A percentile compares a stretch with the other conserved stretches of the same genome.
These are phyloP conservation scores for Xylariales sp. DNA, from an alignment of 2,329 filamentous ascomycete species.

Conservation along the genomic window DNA sequence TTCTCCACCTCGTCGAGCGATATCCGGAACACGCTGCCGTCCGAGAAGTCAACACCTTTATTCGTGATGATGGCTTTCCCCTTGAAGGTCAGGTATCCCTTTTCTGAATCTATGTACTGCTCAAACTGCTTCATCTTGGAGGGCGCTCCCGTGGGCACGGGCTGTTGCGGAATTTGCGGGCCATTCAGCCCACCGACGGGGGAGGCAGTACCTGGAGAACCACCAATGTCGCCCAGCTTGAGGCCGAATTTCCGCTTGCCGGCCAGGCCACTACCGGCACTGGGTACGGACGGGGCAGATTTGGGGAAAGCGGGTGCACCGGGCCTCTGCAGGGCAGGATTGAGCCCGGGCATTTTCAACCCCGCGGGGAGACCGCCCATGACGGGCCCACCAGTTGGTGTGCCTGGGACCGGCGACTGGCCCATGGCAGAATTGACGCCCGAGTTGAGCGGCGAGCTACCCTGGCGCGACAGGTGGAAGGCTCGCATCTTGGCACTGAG, in stretches of 20 bases:
- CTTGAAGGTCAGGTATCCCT: conserved; percentile 86
- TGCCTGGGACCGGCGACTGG: conserved; percentile 21
- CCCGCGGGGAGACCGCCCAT: conserved; percentile 34
- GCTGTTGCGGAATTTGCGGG: conserved; percentile 23
- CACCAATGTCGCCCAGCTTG: conserved; percentile 51
- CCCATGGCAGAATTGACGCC: conserved; percentile 24
- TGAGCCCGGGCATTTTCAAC: conserved; percentile 34
- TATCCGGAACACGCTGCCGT: conserved; percentile 85
- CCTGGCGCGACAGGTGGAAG: conserved; percentile 41
- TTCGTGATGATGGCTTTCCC: conserved; percentile 88
- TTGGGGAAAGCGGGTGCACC: conserved; percentile 43
- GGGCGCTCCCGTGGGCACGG: conserved; percentile 21
- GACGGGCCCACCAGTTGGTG: conserved; percentile 21
- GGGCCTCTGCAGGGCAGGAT: conserved; percentile 34
- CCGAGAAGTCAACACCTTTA: conserved; percentile 87
- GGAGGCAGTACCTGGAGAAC: neutral
- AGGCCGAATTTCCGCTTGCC: conserved; percentile 60
- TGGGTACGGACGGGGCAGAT: conserved; percentile 47
- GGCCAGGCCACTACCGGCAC: conserved; percentile 41
- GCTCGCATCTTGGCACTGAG: conserved; percentile 44
- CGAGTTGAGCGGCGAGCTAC: conserved; percentile 25
- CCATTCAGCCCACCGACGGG: neutral
- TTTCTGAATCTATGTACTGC: conserved; percentile 86
- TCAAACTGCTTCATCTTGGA: conserved; percentile 57
- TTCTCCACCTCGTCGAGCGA: conserved; percentile 91